phyloP scores from a whole-genome alignment of 345 rosid genomes.

The Gossypium thurberi region DNA sequence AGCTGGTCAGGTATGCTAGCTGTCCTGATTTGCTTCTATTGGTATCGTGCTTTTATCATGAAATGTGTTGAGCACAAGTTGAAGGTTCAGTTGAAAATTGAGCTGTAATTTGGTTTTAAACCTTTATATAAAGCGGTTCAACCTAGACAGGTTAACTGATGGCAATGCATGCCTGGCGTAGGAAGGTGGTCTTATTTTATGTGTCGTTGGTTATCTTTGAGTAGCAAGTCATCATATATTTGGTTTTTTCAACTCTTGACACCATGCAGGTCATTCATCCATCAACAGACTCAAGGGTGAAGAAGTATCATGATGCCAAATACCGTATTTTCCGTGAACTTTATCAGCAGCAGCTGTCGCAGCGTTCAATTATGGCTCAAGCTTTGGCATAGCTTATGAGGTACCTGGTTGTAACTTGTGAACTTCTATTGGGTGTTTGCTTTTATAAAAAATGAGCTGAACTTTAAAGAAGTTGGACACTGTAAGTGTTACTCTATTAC shows the following conservation, averaged over 20 bases:
- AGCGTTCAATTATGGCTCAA: conserved; percentile 58
- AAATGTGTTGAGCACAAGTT: background rate
- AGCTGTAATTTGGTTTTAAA: background rate
- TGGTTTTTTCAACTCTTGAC: background rate
- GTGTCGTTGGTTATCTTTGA: background rate
- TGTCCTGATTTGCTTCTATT: background rate
- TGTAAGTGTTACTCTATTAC: background rate
- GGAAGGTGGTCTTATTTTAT: background rate
- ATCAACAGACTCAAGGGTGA: conserved; percentile 63
- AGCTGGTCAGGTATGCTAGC: conserved; percentile 66
- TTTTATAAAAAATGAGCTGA: background rate
- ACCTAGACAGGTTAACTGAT: background rate
- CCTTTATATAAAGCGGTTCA: background rate
- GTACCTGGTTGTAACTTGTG: background rate
- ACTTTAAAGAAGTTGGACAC: background rate
- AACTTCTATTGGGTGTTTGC: background rate
- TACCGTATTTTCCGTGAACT: conserved; percentile 68
- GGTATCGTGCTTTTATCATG: background rate
- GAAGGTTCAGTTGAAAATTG: background rate
- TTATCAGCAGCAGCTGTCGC: conserved; percentile 67
- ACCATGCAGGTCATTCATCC: conserved; percentile 68
- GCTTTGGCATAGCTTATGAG: conserved; percentile 43
- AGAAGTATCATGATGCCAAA: conserved; percentile 89
- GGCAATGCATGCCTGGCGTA: background rate
- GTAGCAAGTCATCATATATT: background rate